Base-by-base conservation (phyloP, 2,329 filamentous ascomycete genomes). In the Diaporthe citri region DNA sequence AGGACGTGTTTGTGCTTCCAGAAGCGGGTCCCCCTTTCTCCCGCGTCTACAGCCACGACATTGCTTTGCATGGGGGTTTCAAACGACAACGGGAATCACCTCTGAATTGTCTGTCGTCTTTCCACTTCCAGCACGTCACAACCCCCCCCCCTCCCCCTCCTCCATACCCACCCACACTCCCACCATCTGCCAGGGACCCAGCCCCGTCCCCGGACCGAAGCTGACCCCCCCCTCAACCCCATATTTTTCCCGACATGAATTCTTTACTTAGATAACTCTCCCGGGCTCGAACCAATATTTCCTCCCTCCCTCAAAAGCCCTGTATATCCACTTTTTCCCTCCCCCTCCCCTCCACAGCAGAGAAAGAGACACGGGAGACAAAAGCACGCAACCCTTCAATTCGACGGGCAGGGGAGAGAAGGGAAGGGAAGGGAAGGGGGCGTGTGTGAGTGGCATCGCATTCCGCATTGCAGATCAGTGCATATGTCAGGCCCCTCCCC, bases 381-480 rank as follows among this genome's bases (percentile, higher is more conserved):
- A 46, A 46, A 46, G 59, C 59, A 34, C 59, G 59, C 59, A 48
- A 64, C 25, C 41, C 12, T 48, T 46, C 17, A 22, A 48, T 31
- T 46, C 25, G 5, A 55, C 17, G 52, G 41, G 34, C 22, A 15
- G 5, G 7, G 20, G 22, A 7, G 25, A 25, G 12, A 1, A 22
- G 17, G 25, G 13, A 4, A 25, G 36, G 28, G 4, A 25, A 59
- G 10, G 6, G 41, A 25, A n/a, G 25, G 22, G 13, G 28, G 4
- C 25, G 28, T 4, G 52, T 67, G 64, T 67, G 64, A 41, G 64
- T 69, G 48, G 31, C 36, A 69, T 69, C 48, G 64, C 64, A 69
- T 69, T 69, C 55, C 34, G 64, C 64, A 15, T 55, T 55, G 64
- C 64, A 69, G 64, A 69, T 69, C 64, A 55, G 64, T 69, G 64